These are phyloP conservation scores for Kockiozyma suomiensis DNA, from an alignment of 805 yeast species.

Conservation along the genomic window DNA sequence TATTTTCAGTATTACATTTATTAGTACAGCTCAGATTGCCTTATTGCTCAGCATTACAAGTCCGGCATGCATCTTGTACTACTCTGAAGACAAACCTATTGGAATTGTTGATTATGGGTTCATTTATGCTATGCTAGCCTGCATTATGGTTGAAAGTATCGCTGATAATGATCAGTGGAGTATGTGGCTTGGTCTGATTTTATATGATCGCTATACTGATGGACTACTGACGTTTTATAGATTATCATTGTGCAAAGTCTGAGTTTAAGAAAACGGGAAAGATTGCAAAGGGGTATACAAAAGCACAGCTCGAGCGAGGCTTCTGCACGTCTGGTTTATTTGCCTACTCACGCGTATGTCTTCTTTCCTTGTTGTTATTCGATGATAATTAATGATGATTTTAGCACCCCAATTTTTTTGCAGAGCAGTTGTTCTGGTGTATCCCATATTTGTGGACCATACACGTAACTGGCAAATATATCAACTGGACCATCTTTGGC, in stretches of 20 bases:
- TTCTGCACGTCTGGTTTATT: constrained; percentile 31
- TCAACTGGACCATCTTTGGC: constrained; percentile 31
- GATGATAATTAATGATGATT: not conserved
- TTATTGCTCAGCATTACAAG: constrained; percentile 25
- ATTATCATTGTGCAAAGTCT: constrained; percentile 24
- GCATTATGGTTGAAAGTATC: constrained; percentile 15
- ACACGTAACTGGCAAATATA: constrained; percentile 1
- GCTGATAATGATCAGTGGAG: constrained; percentile 31
- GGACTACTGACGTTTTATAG: constrained; percentile 1
- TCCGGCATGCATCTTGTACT: constrained; percentile 19
- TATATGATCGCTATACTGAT: not conserved
- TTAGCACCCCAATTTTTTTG: constrained; percentile 28
- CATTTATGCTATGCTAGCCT: constrained; percentile 7
- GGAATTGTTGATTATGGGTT: constrained; percentile 10
- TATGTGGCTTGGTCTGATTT: too few species aligned
- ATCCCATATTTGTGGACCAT: constrained; percentile 24
- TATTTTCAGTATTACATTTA: constrained; percentile 21
- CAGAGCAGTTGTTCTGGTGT: constrained; percentile 29
- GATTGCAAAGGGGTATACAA: constrained; percentile 18
- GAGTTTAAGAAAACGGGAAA: constrained; percentile 10
- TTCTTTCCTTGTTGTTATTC: too few species aligned
- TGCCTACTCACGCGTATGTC: constrained; percentile 26
- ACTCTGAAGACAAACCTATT: not conserved
- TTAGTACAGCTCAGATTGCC: constrained; percentile 18
- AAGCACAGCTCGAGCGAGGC: constrained; percentile 23